phyloP scores from a whole-genome alignment of 2,329 filamentous ascomycete species.

The Sporothrix mexicana region DNA sequence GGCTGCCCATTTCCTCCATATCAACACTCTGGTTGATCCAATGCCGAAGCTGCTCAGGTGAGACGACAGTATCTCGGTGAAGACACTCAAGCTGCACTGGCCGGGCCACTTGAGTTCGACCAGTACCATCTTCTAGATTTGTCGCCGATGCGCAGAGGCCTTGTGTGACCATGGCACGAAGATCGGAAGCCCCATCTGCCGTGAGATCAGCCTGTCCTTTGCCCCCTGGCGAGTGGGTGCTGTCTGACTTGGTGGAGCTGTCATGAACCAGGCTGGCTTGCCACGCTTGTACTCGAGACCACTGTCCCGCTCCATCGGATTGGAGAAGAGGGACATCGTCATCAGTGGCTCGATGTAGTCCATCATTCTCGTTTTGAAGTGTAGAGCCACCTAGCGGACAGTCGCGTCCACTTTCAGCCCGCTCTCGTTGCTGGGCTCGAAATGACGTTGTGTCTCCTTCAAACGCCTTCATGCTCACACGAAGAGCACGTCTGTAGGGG shows the following conservation, averaged over 20 bases:
- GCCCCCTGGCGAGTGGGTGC: conserved; percentile 26
- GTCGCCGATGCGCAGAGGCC: conserved; percentile 2
- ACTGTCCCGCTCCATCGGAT: conserved; percentile 32
- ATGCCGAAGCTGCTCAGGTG: conserved; percentile 34
- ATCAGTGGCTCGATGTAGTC: neutral
- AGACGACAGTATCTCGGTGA: conserved; percentile 33
- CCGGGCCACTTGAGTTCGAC: neutral
- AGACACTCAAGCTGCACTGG: conserved; percentile 29
- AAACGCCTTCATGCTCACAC: conserved; percentile 52
- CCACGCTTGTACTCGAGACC: conserved; percentile 38
- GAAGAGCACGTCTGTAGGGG: conserved; percentile 60
- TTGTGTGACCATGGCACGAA: neutral
- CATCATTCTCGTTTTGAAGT: neutral
- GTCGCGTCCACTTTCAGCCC: no score
- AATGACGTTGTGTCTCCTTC: conserved; percentile 38
- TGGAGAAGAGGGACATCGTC: conserved; percentile 35
- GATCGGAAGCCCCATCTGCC: neutral
- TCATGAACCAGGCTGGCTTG: conserved; percentile 35
- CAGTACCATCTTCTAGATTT: neutral
- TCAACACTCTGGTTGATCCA: conserved; percentile 32
- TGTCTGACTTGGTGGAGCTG: conserved; percentile 30
- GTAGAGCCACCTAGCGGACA: neutral
- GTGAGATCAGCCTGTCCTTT: neutral
- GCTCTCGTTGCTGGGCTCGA: neutral
- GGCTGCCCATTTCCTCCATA: conserved; percentile 8